Base-by-base conservation (phyloP, 108 stramenopile species). In the Epithemia pelagica region DNA sequence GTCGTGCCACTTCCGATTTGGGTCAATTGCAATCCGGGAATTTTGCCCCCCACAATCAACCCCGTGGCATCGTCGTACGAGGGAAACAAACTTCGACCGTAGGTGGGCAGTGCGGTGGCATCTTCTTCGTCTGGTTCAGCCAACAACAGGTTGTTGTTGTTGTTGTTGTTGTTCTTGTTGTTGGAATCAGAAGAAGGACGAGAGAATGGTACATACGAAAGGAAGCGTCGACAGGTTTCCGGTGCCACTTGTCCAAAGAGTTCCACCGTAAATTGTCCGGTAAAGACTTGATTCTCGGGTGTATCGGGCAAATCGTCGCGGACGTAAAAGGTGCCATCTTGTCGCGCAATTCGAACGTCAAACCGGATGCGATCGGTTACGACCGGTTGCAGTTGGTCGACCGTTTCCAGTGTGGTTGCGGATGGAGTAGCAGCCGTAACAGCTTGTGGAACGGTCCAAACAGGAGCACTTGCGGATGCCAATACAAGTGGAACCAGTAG, bases 271-370 rank as follows among this genome's bases (percentile, higher is more conserved):
- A 94, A 25, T 65, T 64, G 67, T 8, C 76, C 84, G 31, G 73
- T 78, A 52, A 89, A 77, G 27, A 89, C 88, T 37, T 78, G 78
- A 58, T 92, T 86, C 51, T 77, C 71, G 32, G 78, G 73, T 5
- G 68, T 74, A 63, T 82, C 79, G 25, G 71, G 54, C 0, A 74
- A 27, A 54, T 83, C 76, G 63, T 87, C 86, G 56, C 84, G 73
- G 0, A 88, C 81, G 59, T 90, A 90, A 62, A 89, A 89, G 22
- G 86, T 79, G 5, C 92, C 92, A 79, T 94, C 92, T 24, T 71
- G 55, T 15, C 92, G 75, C 2, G 89, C 81, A 22, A 94, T 81
- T n/a, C 92, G 75, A 26, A 94, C 77, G 62, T 94, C 82, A 37
- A 94, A 74, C 27, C 67, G 78, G 23, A 94, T 83, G 59, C 84